Base-by-base conservation (phyloP, 805 yeast species). In the Phaffomyces opuntiae region DNA sequence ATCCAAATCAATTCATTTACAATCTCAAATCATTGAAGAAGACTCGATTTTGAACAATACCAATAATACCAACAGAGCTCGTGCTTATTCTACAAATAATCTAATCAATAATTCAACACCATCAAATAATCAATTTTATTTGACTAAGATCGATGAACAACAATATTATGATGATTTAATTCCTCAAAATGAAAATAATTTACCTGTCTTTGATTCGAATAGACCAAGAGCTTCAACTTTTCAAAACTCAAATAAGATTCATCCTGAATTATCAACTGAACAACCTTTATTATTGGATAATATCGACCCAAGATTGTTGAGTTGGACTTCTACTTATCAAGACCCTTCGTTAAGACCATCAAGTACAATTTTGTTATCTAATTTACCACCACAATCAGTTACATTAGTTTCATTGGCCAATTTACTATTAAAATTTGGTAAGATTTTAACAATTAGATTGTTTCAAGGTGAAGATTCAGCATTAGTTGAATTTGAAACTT, bases 341-440 rank as follows among this genome's bases (percentile, higher is more conserved):
- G 87, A 83, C 57, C 73, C 86, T 4, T 69, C 79, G 39, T 60
- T 87, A 53, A 80, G 85, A 16, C 95, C 95, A 16, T 81, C 96
- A 1, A 78, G 83, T 53, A 80, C 87, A 12, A 70, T 91, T 39
- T 73, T 90, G 52, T 70, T 93, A 45, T 86, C 89, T 39, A 88
- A 90, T 58, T 73, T 91, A 43, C 97, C 97, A 12, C 64, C 78
- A 1, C 64, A 64, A 19, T 61, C 68, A 4, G 67, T 72, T 14
- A 71, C 80, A 9, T 62, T 77, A 1, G 73, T 80, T 38, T 74
- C 88, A 5, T 64, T 86, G 48, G 73, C 73, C 6, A 81, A 83
- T 43, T 65, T 87, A 40, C 73, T 84, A 52, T 63, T 76, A 19
- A 74, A 74, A 46, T 85, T 78, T 61, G 93, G 95, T 14, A 66